These are phyloP conservation scores for Nitzschia sp. DNA, from an alignment of 108 stramenopile species.

Conservation along the genomic window DNA sequence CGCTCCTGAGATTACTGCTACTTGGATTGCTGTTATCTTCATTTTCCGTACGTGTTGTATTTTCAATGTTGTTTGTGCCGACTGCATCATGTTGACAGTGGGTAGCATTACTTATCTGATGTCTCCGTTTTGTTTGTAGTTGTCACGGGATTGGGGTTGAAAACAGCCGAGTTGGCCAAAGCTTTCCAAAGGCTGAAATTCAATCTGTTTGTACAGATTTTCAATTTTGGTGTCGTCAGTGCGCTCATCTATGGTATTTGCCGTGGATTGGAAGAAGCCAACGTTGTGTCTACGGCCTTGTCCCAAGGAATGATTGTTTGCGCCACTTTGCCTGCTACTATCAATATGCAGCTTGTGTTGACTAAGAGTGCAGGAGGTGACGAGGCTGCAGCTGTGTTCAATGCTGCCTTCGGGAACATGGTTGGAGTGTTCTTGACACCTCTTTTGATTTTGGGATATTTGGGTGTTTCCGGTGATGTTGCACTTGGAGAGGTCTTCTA, in stretches of 20 bases:
- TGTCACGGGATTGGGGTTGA: constrained; percentile 71
- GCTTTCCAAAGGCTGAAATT: constrained; percentile 66
- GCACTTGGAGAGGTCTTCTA: constrained; percentile 46
- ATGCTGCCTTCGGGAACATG: constrained; percentile 63
- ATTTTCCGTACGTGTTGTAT: constrained; percentile 48
- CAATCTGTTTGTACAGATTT: constrained; percentile 73
- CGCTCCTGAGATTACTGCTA: constrained; percentile 71
- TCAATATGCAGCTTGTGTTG: constrained; percentile 84
- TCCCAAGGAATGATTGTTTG: constrained; percentile 84
- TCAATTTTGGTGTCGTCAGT: constrained; percentile 74
- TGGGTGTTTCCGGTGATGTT: constrained; percentile 52
- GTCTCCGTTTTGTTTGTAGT: constrained; percentile 17
- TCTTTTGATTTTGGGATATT: constrained; percentile 52
- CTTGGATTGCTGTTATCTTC: constrained; percentile 76
- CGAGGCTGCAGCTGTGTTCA: constrained; percentile 81
- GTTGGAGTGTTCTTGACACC: constrained; percentile 73
- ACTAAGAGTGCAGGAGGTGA: constrained; percentile 78
- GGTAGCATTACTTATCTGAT: too few species aligned
- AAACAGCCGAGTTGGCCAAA: constrained; percentile 80
- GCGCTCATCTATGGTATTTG: constrained; percentile 59
- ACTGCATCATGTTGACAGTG: too few species aligned
- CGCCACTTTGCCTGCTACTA: constrained; percentile 71
- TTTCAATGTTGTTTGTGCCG: too few species aligned
- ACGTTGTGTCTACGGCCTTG: constrained; percentile 45
- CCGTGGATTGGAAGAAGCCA: constrained; percentile 40